A percentile compares a stretch with the other conserved stretches of the same genome.
These are phyloP conservation scores for Cyclostephanos tholiformis DNA, from an alignment of 108 stramenopile genomes.

Conservation along the genomic window DNA sequence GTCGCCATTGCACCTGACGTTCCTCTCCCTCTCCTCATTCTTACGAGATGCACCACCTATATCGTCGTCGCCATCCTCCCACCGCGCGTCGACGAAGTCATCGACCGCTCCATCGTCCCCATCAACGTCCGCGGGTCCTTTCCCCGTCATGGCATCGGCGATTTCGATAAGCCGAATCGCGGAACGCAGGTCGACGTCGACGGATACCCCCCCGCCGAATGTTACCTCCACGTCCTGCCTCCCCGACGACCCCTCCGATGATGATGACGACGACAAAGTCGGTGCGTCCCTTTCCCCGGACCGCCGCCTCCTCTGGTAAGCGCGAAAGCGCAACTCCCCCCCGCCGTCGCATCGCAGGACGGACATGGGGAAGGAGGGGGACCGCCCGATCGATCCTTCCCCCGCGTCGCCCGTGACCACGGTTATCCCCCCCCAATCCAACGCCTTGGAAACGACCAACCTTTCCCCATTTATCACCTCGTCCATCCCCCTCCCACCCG, in stretches of 20 bases:
- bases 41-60: not conserved
- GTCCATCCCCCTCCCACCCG: too few species aligned
- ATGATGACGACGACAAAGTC: too few species aligned
- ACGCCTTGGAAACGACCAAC: constrained; percentile 26
- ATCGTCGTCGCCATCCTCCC: not conserved
- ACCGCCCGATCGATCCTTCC: too few species aligned
- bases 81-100: constrained; percentile 11
- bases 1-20: too few species aligned
- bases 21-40: not conserved
- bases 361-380: not conserved
- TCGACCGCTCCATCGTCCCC: not conserved
- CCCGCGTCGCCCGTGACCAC: constrained; percentile 13
- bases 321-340: constrained; percentile 11
- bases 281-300: too few species aligned
- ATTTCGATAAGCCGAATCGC: constrained; percentile 13
- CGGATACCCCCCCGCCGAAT: constrained; percentile 19
- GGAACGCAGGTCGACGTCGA: constrained; percentile 17
- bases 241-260: constrained; percentile 3
- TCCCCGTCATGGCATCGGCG: constrained; percentile 19
- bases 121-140: not conserved
- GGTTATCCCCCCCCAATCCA: constrained; percentile 25
- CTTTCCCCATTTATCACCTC: constrained; percentile 32
- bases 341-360: constrained; percentile 13
- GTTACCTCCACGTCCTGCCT: constrained; percentile 27
- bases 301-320: constrained; percentile 20